Evolutionary conservation across 2,329 filamentous ascomycete genomes (phyloP), one percentile per base, ranked within the genome.

Genomic region (Chaetothyriales sp.): DNA sequence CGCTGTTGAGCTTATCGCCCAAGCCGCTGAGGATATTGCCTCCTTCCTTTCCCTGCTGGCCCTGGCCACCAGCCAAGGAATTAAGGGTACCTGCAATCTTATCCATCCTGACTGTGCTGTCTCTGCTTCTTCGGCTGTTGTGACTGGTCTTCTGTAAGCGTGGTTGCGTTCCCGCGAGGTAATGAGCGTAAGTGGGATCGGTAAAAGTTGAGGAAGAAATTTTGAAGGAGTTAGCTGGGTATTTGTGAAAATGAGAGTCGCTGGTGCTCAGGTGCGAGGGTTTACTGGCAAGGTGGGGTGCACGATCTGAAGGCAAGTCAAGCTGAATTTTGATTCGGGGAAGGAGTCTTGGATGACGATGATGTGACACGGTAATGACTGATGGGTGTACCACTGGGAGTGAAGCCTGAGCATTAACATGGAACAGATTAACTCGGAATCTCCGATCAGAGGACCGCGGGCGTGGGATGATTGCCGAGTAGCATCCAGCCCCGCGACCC

Each of bases 1-100:
- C 74, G 53, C 69, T 65, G 72, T 90, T 86, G 54, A 89, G 49
- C 72, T 86, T 87, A 70, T 83, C 77, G 65, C 80, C 76, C 58
- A 89, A 66, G 54, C 81, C 80, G 54, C 77, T 72, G 47, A 78
- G 65, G 66, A 58, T 54, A 52, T 73, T 70, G 28, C 73, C 72
- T 18, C 54, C 52, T 18, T 61, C 53, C 49, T 56, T 69, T 57
- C 52, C 37, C 45, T 60, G 56, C 47, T 55, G 20, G 37, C 54
- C 54, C 49, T 57, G 51, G 40, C 58, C 57, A 18, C 58, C 57
- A 9, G 54, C 37, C 51, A 61, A 61, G 53, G 53, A 57, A 48
- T 49, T 53, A 28, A 58, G 19, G 47, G 58, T 52, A 44, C 54
- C 55, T 43, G 56, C 54, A 54, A 61, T 52, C 52, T 58, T 54